Conservation (phyloP, 257 asterid species). For the Gentiana dahurica region DNA sequence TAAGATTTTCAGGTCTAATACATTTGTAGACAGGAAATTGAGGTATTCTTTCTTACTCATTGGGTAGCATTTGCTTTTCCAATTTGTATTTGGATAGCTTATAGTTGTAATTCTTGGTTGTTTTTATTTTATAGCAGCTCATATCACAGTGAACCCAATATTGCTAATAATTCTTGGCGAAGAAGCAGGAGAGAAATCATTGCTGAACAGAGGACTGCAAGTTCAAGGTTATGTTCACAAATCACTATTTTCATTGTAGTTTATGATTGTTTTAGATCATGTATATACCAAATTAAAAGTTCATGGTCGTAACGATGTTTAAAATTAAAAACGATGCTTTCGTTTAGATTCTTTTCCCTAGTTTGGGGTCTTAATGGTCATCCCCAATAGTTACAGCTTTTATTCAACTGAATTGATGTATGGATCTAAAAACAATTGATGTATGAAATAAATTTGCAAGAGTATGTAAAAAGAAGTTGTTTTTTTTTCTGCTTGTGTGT, state of each 20-base stretch:
- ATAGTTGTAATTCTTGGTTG: constrained; percentile 8
- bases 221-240: constrained; percentile 41
- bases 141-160: constrained; percentile 62
- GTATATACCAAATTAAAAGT: not conserved
- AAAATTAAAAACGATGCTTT: too few relatives aligned
- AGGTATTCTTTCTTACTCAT: constrained; percentile 7
- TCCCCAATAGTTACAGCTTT: too few relatives aligned
- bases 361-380: too few relatives aligned
- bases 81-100: not conserved
- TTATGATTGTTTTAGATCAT: not conserved
- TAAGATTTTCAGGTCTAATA: constrained; percentile 4
- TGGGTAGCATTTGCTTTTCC: not conserved
- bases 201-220: constrained; percentile 58
- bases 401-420: too few relatives aligned
- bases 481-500: too few relatives aligned
- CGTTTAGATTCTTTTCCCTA: too few relatives aligned
- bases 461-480: too few relatives aligned
- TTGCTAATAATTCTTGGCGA: constrained; percentile 64
- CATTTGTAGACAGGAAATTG: constrained; percentile 8
- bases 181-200: constrained; percentile 55
- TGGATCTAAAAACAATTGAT: too few relatives aligned
- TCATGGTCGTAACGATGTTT: not conserved
- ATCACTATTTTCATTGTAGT: not conserved
- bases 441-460: too few relatives aligned
- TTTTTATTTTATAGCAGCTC: constrained; percentile 41